Base-by-base conservation (phyloP, 306 rosid genomes). In the Arachis hypogaea region DNA sequence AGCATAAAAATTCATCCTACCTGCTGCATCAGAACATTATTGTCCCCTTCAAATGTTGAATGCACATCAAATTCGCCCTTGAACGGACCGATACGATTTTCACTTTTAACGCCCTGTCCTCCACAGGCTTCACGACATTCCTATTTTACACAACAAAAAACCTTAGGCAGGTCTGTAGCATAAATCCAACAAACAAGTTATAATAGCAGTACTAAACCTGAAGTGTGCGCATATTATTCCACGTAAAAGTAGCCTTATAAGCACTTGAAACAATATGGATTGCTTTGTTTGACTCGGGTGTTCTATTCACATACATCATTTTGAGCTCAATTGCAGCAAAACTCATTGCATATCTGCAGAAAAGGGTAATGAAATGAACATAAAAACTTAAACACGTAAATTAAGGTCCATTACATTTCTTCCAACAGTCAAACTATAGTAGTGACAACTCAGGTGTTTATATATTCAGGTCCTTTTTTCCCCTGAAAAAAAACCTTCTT, bases 101-200 rank as follows among this genome's bases (percentile, higher is more conserved):
- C 98, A 64, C 96, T 78, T 90, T 94, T 94, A 54, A 78, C 1
- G 5, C 98, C 98, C 76, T 94, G 98, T 71, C 97, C 97, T 73
- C 97, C 98, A 60, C 93, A 88, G 7, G 98, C 98, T 88, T 89
- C 96, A 59, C 97, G 98, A 59, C 96, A 94, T 86, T 94, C 98
- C 98, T 94, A 80, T 67, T 68, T 59, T 55, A 77, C 49, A 63
- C 59, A 69, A 71, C 28, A 63, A 71, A 52, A 38, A 69, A 77
- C 43, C 69, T 76, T 22, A 63, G 70, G 54, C 45, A 74, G 33
- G 67, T 9, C 61, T 54, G 33, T 33, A 63, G 47, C 60, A 38
- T 77, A 50, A 36, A 63, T 18, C 44, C 28, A 81, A 42, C 55
- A 59, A 28, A 55, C 49, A 45, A 49, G 60, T 49, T 49, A 4